Conservation (phyloP, 805 yeast genomes). For the Torulaspora delbrueckii region DNA sequence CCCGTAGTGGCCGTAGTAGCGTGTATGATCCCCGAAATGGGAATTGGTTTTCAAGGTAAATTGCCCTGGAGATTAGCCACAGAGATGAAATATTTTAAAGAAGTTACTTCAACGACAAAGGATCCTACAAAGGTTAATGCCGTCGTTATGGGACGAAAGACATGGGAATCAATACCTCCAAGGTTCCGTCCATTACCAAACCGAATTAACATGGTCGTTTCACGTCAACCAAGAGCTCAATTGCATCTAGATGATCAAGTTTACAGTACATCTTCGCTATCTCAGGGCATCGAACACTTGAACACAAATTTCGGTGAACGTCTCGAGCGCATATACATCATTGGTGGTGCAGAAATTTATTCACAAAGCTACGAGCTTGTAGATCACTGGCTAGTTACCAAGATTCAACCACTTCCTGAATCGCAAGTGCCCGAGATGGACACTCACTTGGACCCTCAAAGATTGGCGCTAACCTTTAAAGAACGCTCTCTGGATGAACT, state of each 20-base stretch:
- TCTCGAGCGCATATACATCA: slow-evolving; percentile 65
- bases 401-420: slow-evolving; percentile 40
- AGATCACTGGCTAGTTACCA: slow-evolving; percentile 62
- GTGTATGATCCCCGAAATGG: slow-evolving; percentile 70
- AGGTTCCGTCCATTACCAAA: slow-evolving; percentile 78
- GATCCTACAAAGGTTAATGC: slow-evolving; percentile 50
- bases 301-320: slow-evolving; percentile 12
- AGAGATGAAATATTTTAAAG: slow-evolving; percentile 82
- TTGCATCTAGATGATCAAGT: slow-evolving; percentile 3
- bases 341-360: slow-evolving; percentile 92
- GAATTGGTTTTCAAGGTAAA: slow-evolving; percentile 77
- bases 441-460: slow-evolving; percentile 50
- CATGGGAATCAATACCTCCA: slow-evolving; percentile 90
- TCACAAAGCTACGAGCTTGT: slow-evolving; percentile 46
- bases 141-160: slow-evolving; percentile 92
- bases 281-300: slow-evolving; percentile 40
- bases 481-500: slow-evolving; percentile 35
- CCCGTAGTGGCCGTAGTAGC: slow-evolving; percentile 74
- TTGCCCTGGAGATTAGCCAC: slow-evolving; percentile 83
- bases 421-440: slow-evolving; percentile 52
- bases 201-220: slow-evolving; percentile 70
- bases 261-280: slow-evolving; percentile 40
- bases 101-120: slow-evolving; percentile 52
- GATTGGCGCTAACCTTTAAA: slow-evolving; percentile 14
- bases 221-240: slow-evolving; percentile 37